Conservation (phyloP, 345 rosid genomes). For the Hypericum androsaemum region DNA sequence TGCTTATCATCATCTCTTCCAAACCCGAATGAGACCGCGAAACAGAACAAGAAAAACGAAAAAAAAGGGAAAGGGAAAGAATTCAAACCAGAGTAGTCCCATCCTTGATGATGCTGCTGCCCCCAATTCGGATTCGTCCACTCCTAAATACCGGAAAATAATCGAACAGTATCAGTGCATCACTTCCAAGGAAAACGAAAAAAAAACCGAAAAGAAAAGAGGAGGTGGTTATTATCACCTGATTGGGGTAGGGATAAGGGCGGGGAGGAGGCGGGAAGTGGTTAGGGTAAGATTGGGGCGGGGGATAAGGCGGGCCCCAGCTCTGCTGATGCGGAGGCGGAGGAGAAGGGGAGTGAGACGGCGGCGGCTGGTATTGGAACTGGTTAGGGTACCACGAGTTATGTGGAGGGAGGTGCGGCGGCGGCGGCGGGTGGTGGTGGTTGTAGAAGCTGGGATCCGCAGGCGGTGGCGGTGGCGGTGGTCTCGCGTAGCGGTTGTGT, state of each 20-base stretch:
- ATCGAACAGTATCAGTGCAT: not conserved
- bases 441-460: slow-evolving; percentile 35
- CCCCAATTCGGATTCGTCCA: slow-evolving; percentile 60
- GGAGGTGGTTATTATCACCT: slow-evolving; percentile 18
- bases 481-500: slow-evolving; percentile 37
- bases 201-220: not conserved
- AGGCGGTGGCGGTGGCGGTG: slow-evolving; percentile 23
- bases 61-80: not conserved
- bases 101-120: slow-evolving; percentile 59
- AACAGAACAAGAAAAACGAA: not conserved
- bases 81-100: slow-evolving; percentile 37
- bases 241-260: slow-evolving; percentile 31
- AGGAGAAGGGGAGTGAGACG: slow-evolving; percentile 37
- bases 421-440: slow-evolving; percentile 8
- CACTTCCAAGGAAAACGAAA: not conserved
- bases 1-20: too few species aligned
- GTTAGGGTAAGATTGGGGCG: slow-evolving; percentile 28
- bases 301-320: too few species aligned
- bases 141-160: slow-evolving; percentile 36
- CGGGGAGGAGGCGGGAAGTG: slow-evolving; percentile 19
- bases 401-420: slow-evolving; percentile 22
- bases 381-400: slow-evolving; percentile 45
- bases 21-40: not conserved
- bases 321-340: slow-evolving; percentile 49
- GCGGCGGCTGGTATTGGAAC: slow-evolving; percentile 38